Conservation (phyloP, 192 early-diverging fungal genomes). For the Jimgerdemannia lactiflua region DNA sequence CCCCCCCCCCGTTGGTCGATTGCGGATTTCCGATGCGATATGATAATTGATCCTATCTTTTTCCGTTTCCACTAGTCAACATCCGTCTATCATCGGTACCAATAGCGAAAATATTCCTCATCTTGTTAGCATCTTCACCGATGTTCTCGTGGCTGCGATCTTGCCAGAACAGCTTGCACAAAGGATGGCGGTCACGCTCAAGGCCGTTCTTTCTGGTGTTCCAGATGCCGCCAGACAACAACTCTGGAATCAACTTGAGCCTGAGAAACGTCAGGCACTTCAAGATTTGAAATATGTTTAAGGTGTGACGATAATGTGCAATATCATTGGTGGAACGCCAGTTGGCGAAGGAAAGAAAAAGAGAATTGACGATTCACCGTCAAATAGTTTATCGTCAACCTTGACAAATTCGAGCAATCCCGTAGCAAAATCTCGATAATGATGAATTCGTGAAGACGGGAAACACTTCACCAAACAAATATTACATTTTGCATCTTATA, state of each 20-base stretch:
- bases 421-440: neutral
- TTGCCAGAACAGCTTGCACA: constrained; percentile 36
- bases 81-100: constrained; percentile 59
- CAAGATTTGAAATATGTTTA: constrained; percentile 15
- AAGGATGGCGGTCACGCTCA: constrained; percentile 52
- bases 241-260: constrained; percentile 55
- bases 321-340: too few species aligned
- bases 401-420: neutral
- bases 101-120: constrained; percentile 61
- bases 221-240: constrained; percentile 41
- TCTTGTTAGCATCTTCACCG: constrained; percentile 58
- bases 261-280: constrained; percentile 47
- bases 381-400: neutral
- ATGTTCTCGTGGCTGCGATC: constrained; percentile 55
- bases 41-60: too few species aligned
- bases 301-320: neutral
- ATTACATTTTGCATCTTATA: neutral
- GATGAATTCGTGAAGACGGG: neutral
- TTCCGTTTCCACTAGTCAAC: constrained; percentile 33
- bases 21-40: too few species aligned
- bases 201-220: constrained; percentile 43
- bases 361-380: too few species aligned
- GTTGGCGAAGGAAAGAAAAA: too few species aligned
- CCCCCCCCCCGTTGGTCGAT: neutral
- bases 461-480: neutral